These are phyloP conservation scores for Schizonepeta tenuifolia DNA, from an alignment of 257 asterid genomes.

Conservation along the genomic window DNA sequence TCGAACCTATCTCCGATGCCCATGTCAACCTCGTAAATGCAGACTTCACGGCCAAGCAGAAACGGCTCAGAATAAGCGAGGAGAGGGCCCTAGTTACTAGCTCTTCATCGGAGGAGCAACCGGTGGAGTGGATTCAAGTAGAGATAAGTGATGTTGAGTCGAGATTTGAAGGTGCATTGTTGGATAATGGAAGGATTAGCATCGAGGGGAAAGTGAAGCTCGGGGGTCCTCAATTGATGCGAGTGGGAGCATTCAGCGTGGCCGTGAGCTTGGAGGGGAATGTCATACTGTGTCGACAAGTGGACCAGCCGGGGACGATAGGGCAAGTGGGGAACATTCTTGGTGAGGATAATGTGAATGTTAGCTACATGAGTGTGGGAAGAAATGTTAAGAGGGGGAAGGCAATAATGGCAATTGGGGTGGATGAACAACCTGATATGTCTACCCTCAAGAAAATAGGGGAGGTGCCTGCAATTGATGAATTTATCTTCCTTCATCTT, in stretches of 20 bases:
- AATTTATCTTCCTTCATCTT: conserved; percentile 74
- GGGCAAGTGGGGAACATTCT: conserved; percentile 84
- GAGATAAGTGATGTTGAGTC: conserved; percentile 68
- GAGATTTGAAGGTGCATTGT: conserved; percentile 69
- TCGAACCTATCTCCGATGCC: conserved; percentile 82
- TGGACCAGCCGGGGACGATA: conserved; percentile 91
- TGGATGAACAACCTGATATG: conserved; percentile 85
- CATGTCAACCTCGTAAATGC: conserved; percentile 85
- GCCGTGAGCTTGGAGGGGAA: conserved; percentile 91
- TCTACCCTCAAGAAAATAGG: conserved; percentile 74
- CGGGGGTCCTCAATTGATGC: conserved; percentile 69
- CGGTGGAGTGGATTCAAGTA: conserved; percentile 73
- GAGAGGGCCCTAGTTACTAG: conserved; percentile 50
- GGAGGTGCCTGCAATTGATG: conserved; percentile 73
- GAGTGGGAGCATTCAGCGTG: conserved; percentile 64
- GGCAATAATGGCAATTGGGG: conserved; percentile 96
- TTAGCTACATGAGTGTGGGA: conserved; percentile 94
- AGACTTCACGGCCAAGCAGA: conserved; percentile 88
- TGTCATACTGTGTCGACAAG: conserved; percentile 76
- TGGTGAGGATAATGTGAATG: conserved; percentile 78
- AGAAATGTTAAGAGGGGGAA: conserved; percentile 66
- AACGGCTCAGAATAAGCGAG: conserved; percentile 77
- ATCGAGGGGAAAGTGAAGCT: conserved; percentile 74
- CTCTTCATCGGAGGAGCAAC: conserved; percentile 54
- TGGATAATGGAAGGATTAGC: conserved; percentile 60